Evolutionary conservation across 2,329 filamentous ascomycete species (phyloP), one percentile per base, ranked within the genome.

Genomic region (Phyllosticta citriasiana): DNA sequence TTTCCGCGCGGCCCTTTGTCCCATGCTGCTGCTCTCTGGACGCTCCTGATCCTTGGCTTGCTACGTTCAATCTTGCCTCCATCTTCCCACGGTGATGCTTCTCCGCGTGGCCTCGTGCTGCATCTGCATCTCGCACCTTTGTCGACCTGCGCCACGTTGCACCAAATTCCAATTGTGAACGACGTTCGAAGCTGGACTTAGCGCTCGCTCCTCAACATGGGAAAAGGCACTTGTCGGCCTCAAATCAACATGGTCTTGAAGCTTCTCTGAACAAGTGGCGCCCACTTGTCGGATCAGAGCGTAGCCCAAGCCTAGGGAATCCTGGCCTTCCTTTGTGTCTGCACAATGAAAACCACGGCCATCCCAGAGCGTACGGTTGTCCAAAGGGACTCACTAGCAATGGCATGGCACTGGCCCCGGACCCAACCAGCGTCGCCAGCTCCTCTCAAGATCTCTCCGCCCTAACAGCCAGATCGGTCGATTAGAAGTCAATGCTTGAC

Each of bases 131-230:
- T 16, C n/a, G 16, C 19, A 51, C 30, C 57, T n/a, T 35, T 30
- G 14, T 53, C 19, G 10, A 30, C 27, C 9, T 30, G 9, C 27
- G 27, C 16, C n/a, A 2, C 24, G 53, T 24, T 51, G 35, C 58
- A 60, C 58, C 56, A 24, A 55, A 56, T 60, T 56, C 53, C 53
- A 53, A 26, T 24, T 54, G n/a, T 24, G 4, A 25, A 19, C 50
- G 53, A 53, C 53, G 58, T 60, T 40, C 54, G 53, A 52, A 25
- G 19, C 6, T 27, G 40, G 40, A 60, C 53, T 33, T 55, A 35
- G 53, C 40, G n/a, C 22, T 27, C 30, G n/a, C 16, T 51, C 22
- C 22, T 47, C 14, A 16, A 47, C 40, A 22, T 22, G 19, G 19
- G 19, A 22, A 16, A 47, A n/a, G 40, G 40, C 4, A 4, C 40